phyloP scores from a whole-genome alignment of 208 protist species.

The Balamuthia mandrillaris region DNA sequence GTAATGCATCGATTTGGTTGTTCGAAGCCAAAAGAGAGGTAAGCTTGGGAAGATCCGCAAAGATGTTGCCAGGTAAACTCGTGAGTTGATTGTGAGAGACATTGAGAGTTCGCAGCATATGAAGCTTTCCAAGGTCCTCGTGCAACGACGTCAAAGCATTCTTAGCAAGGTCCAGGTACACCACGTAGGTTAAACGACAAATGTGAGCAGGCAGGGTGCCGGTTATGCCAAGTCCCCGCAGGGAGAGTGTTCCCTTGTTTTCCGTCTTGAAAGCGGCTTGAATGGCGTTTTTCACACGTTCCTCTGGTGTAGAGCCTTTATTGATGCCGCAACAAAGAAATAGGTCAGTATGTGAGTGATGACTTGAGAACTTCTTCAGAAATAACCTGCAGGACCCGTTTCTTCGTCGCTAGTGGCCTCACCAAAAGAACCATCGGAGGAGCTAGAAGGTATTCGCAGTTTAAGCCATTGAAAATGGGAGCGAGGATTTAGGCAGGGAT shows the following conservation, averaged over 20 bases:
- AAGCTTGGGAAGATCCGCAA: neutral
- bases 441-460: neutral
- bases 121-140: neutral
- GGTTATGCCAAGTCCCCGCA: neutral
- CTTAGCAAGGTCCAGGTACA: neutral
- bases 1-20: neutral
- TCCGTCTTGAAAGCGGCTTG: neutral
- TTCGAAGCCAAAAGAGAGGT: neutral
- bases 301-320: neutral
- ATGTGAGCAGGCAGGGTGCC: neutral
- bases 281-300: conserved; percentile 4
- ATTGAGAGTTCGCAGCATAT: neutral
- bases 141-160: neutral
- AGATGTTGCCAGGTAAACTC: neutral
- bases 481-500: neutral
- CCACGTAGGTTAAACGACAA: neutral
- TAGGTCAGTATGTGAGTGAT: too few species aligned
- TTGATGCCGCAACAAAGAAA: too few species aligned
- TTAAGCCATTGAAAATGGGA: conserved; percentile 10
- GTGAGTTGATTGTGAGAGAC: neutral
- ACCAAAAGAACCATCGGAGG: neutral
- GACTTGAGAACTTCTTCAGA: neutral
- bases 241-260: neutral
- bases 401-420: neutral
- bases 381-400: neutral